Evolutionary conservation across 176 grass and related monocot species (phyloP), one percentile per base, ranked within the genome.

Genomic region (Zoysia japonica): DNA sequence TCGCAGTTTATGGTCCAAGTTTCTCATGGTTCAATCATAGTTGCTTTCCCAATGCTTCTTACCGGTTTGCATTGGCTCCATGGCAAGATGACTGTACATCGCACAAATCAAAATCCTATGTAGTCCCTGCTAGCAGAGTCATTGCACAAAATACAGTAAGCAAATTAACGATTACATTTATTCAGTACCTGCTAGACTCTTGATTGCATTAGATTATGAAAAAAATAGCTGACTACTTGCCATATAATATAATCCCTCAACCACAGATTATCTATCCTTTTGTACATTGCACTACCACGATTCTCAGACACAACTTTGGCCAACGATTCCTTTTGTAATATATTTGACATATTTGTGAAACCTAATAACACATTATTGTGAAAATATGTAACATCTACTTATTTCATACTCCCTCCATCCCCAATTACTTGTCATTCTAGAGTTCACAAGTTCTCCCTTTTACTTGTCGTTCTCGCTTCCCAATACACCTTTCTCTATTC

Each of bases 11-110:
- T 77, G 85, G 89, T 4, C 79, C 91, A 8, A 75, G 72, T 36
- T 97, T 97, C 76, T 97, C 92, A 53, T 97, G 92, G 92, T 97
- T 97, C 71, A 97, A 94, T 76, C 95, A 94, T 85, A 90, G 95
- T 47, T 97, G 95, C n/a, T 57, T 47, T 72, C 95, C 95, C 3
- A 94, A 84, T 67, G 85, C 92, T 79, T 94, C 80, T 63, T 97
- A 90, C 78, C 66, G 83, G 9, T 94, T 94, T 69, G 69, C 83
- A 14, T 56, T 87, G 62, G 57, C 51, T 72, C 2, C 71, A 20
- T 38, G 28, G 5, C 51, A 46, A 61, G 63, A 87, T 54, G 80
- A 82, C 51, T 43, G 2, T 70, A 17, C 9, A 73, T 65, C 82
- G 51, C 36, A 14, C n/a, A 75, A 73, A 78, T 44, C 74, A 64